phyloP scores from a whole-genome alignment of 768 basidiomycete genomes.

The Amanita brunnescens region DNA sequence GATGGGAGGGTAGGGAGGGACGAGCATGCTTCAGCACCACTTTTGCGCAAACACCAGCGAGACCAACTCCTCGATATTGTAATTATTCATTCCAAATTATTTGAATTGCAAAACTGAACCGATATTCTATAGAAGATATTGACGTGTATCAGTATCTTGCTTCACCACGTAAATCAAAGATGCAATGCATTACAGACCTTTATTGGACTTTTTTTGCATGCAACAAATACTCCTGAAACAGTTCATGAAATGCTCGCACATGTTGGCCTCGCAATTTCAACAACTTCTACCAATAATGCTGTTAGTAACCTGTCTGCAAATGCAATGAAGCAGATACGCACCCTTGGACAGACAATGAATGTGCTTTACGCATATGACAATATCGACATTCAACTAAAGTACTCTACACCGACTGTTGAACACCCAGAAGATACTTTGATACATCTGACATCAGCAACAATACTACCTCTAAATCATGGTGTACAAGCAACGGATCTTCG shows the following conservation, averaged over 20 bases:
- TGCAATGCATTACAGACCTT: background rate
- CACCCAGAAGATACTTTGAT: conserved; percentile 16
- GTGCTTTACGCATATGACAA: conserved; percentile 32
- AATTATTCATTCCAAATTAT: background rate
- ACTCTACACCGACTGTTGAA: conserved; percentile 21
- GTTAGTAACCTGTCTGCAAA: conserved; percentile 18
- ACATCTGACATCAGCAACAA: conserved; percentile 25
- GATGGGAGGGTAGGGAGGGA: background rate
- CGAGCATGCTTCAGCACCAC: no score
- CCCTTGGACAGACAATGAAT: conserved; percentile 17
- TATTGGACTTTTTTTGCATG: conserved; percentile 22
- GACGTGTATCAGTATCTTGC: background rate
- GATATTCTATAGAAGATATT: background rate
- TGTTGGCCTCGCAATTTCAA: conserved; percentile 21
- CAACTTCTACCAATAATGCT: conserved; percentile 15
- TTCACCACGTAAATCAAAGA: background rate
- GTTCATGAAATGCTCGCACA: conserved; percentile 21
- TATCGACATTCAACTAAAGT: conserved; percentile 30
- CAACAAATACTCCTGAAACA: conserved; percentile 16
- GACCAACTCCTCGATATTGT: background rate
- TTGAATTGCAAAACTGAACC: background rate
- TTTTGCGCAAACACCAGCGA: background rate
- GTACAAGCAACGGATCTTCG: conserved; percentile 18
- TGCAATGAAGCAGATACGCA: conserved; percentile 9
- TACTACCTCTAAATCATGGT: conserved; percentile 20